A percentile compares a stretch with the other conserved stretches of the same genome.
Conservation (phyloP, 345 rosid species). For the Ailanthus altissimus region DNA sequence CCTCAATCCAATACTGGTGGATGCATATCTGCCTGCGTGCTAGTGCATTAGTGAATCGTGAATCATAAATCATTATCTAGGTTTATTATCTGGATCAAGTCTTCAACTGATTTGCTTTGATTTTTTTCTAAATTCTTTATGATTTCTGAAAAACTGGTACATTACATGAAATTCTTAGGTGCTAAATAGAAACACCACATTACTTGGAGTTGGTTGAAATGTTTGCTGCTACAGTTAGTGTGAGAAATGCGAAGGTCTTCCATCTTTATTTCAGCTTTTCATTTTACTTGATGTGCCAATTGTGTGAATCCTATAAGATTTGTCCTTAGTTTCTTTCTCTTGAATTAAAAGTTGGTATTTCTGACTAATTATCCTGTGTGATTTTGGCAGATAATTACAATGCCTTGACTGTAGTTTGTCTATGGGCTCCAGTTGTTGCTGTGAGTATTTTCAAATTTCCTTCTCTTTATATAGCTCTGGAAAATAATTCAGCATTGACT, state of each 20-base stretch:
- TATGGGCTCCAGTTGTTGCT: slow-evolving; percentile 98
- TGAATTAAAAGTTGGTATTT: slow-evolving; percentile 19
- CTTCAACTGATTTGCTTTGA: background rate
- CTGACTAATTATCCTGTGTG: slow-evolving; percentile 28
- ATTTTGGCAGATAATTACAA: slow-evolving; percentile 75
- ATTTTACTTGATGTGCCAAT: background rate
- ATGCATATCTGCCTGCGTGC: background rate
- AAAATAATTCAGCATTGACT: slow-evolving; percentile 14
- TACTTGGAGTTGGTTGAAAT: background rate
- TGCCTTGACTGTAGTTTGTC: slow-evolving; percentile 73
- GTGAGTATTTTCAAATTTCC: slow-evolving; percentile 50
- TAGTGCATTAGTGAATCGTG: background rate
- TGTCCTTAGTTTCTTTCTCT: background rate
- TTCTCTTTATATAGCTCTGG: background rate
- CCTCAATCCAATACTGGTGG: background rate
- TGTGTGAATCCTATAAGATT: background rate
- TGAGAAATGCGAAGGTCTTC: background rate
- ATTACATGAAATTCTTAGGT: background rate
- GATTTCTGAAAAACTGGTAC: background rate
- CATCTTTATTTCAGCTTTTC: background rate
- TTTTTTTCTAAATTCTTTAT: background rate
- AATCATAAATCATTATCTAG: background rate
- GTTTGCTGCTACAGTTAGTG: background rate
- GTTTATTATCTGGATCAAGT: background rate
- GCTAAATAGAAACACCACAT: background rate